Percentiles rank a stretch among this genome's conserved stretches.
These are phyloP conservation scores for Acacia acuminata DNA, from an alignment of 306 rosid genomes.

Conservation along the genomic window DNA sequence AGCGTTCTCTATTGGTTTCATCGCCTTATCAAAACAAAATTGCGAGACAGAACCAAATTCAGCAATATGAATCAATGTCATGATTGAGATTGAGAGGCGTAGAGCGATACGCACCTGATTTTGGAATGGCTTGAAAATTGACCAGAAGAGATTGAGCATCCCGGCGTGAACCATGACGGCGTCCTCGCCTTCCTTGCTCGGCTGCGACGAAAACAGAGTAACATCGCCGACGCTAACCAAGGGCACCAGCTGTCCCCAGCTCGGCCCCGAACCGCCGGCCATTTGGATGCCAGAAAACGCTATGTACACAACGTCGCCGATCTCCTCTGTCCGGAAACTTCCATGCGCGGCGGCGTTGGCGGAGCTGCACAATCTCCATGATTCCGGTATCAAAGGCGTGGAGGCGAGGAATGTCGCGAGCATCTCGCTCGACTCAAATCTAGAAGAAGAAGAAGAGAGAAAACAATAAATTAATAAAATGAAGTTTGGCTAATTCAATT, in stretches of 20 bases:
- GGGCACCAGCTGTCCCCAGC: conserved; percentile 40
- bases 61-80: no score
- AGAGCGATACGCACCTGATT: conserved; percentile 47
- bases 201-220: conserved; percentile 36
- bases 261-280: conserved; percentile 8
- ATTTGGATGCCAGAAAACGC: conserved; percentile 56
- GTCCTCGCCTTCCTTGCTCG: conserved; percentile 30
- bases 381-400: conserved; percentile 61
- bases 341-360: conserved; percentile 40
- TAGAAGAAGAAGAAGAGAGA: conserved; percentile 20
- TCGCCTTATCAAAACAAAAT: no score
- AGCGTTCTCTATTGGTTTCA: no score
- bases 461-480: background rate
- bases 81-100: background rate
- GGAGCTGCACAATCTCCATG: conserved; percentile 67
- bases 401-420: conserved; percentile 62
- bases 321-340: conserved; percentile 39
- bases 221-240: conserved; percentile 39
- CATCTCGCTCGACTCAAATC: conserved; percentile 72
- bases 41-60: background rate
- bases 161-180: conserved; percentile 65
- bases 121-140: conserved; percentile 31
- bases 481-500: background rate
- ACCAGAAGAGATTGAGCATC: conserved; percentile 46
- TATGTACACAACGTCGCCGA: conserved; percentile 51